Base-by-base conservation (phyloP, 176 grass and related monocot species). In the Carex pumila region DNA sequence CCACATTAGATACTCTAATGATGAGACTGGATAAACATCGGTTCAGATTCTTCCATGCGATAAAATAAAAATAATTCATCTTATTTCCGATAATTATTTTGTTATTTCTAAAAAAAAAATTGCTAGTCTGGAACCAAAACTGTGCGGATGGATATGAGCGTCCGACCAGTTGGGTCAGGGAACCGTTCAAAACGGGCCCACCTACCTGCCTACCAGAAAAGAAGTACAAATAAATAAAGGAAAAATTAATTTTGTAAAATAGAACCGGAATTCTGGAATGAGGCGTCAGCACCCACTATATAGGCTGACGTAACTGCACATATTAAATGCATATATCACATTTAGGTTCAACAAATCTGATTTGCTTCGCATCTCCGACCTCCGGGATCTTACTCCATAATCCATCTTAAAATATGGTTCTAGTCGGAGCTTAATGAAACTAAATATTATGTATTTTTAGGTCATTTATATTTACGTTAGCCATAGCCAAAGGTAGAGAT, bases 151-250 rank as follows among this genome's bases (percentile, higher is more conserved):
- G 30, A 68, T 17, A 74, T 12, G n/a, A 13, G 12, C 19, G 22
- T 75, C 56, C 30, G 8, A 80, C 56, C 10, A 60, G 56, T 80
- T 80, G 19, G 57, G 80, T 82, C 18, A 0, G 53, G 41, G 58
- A 59, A 81, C 17, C 79, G 41, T 65, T 81, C 36, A 65, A 45
- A 32, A 61, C 54, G 80, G 80, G 12, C 19, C 80, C n/a, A 82
- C 29, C 22, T 65, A 80, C 13, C 61, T 65, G 63, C 41, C 43
- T 36, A 54, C 60, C 32, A 52, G 21, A 53, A 65, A 64, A 30
- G 54, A 52, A 52, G 45, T 65, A 82, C 45, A 54, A 53, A 67
- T 82, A 50, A 82, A 67, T 83, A 53, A 52, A 55, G 49, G 7
- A 50, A 1, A 79, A 14, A 19, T 81, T 43, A 81, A 43, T 43